These are phyloP conservation scores for Hemileia vastatrix DNA, from an alignment of 1,284 basidiomycete genomes.

Conservation along the genomic window DNA sequence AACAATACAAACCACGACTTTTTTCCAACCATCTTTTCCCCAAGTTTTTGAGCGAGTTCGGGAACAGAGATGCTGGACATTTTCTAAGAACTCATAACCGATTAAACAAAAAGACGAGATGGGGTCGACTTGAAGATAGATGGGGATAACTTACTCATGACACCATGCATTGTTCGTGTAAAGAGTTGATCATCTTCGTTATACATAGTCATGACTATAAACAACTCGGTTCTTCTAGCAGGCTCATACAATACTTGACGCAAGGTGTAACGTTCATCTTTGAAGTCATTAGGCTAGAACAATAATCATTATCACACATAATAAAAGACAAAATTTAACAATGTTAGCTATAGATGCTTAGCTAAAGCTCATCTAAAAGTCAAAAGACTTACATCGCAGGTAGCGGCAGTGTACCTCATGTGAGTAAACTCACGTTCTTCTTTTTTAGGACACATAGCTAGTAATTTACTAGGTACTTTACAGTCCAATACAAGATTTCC, in stretches of 20 bases:
- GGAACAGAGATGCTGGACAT: slow-evolving; percentile 60
- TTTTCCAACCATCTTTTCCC: slow-evolving; percentile 97
- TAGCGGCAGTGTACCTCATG: slow-evolving; percentile 88
- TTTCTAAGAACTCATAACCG: neutral
- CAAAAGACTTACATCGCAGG: slow-evolving; percentile 54
- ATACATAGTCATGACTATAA: slow-evolving; percentile 67
- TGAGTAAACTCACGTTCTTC: slow-evolving; percentile 83
- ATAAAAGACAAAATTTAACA: too few relatives aligned
- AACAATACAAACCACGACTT: slow-evolving; percentile 80
- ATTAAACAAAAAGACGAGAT: slow-evolving; percentile 46
- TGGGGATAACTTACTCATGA: slow-evolving; percentile 78
- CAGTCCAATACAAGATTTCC: slow-evolving; percentile 83
- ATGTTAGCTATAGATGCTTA: too few relatives aligned
- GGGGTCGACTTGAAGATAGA: slow-evolving; percentile 24
- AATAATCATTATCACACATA: neutral
- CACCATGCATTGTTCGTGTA: slow-evolving; percentile 79
- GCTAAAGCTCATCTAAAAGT: too few relatives aligned
- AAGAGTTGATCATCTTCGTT: slow-evolving; percentile 63
- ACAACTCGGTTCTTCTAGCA: slow-evolving; percentile 67
- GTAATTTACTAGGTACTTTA: slow-evolving; percentile 70
- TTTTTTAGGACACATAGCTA: slow-evolving; percentile 63
- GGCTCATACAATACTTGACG: slow-evolving; percentile 82
- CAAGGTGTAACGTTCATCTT: slow-evolving; percentile 65
- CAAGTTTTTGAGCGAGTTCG: slow-evolving; percentile 77
- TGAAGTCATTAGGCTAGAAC: slow-evolving; percentile 68